These are phyloP conservation scores for Salvia rosmarinus DNA, from an alignment of 257 asterid genomes.

Conservation along the genomic window DNA sequence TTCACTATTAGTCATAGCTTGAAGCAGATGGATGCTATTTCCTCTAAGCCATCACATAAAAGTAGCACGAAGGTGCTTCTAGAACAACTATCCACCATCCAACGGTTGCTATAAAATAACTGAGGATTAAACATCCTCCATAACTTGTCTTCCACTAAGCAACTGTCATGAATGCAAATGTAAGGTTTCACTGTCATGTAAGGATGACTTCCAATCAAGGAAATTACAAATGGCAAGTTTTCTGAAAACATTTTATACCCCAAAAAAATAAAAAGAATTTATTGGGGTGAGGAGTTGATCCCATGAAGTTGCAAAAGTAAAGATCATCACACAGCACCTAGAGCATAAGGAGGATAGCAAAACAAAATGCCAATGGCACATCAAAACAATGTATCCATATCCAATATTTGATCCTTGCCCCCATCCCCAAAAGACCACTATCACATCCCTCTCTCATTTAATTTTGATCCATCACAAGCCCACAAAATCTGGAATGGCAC, in stretches of 20 bases:
- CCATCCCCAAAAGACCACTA: slow-evolving; percentile 7
- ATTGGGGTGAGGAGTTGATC: slow-evolving; percentile 14
- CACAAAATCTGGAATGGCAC: slow-evolving; percentile 12
- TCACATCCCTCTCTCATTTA: background rate
- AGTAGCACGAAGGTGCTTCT: slow-evolving; percentile 8
- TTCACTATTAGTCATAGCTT: slow-evolving; percentile 12
- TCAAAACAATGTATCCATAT: slow-evolving; percentile 8
- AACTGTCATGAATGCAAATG: slow-evolving; percentile 18
- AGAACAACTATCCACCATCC: slow-evolving; percentile 24
- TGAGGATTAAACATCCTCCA: slow-evolving; percentile 24
- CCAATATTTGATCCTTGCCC: background rate
- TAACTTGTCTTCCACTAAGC: slow-evolving; percentile 7
- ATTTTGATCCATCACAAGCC: slow-evolving; percentile 15
- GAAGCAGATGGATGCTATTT: slow-evolving; percentile 23
- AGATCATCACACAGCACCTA: slow-evolving; percentile 17
- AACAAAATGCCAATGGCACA: slow-evolving; percentile 19
- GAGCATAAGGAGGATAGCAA: slow-evolving; percentile 1
- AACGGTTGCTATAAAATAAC: slow-evolving; percentile 1
- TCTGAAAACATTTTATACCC: slow-evolving; percentile 12
- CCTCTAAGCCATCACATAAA: slow-evolving; percentile 25
- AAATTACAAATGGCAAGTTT: slow-evolving; percentile 15
- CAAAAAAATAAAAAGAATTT: background rate
- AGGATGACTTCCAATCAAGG: slow-evolving; percentile 19
- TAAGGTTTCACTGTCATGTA: slow-evolving; percentile 6
- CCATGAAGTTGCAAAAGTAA: background rate